Evolutionary conservation across 179 eudicot genomes (phyloP), one percentile per base, ranked within the genome.

Genomic region (Beta corolliflora): DNA sequence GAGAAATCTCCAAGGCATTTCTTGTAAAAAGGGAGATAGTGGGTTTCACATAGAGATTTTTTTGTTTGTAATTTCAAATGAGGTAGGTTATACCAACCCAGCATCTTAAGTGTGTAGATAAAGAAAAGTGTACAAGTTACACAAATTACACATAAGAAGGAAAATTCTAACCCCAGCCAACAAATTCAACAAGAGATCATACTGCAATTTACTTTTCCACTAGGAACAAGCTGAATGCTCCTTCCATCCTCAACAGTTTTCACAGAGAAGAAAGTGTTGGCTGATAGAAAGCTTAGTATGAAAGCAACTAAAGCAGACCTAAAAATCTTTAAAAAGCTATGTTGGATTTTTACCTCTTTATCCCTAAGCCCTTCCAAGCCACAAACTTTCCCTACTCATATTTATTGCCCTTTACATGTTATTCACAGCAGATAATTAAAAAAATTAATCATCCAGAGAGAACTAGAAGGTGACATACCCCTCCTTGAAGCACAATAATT

Each of bases 401-500:
- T 9, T 23, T 21, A 71, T 50, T 50, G 4, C 10, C 63, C 23
- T 64, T 52, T 13, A 55, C 60, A 75, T 66, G 52, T 73, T 73
- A 77, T 14, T 67, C 29, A 68, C 36, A 56, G 29, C 19, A 25
- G 53, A 71, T 44, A 72, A 61, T n/a, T 12, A 4, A 55, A 44
- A n/a, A 41, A 2, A 66, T 48, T 55, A 56, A 48, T 25, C 54
- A 77, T 9, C n/a, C 19, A 31, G 76, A 73, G 19, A 77, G 54
- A 63, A 7, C 56, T 46, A 81, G 25, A 29, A 65, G 13, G 72
- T 50, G 65, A 77, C 90, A 79, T 91, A 95, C 99, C 99, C 84
- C 96, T 88, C 83, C 86, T 95, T 72, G 99, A 95, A 81, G 99
- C 91, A 86, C 99, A 95, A 77, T 89, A 94, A 83, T 89, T 92